Percentiles rank a stretch among this genome's conserved stretches.
These are phyloP conservation scores for Elsinoe fawcettii DNA, from an alignment of 2,329 filamentous ascomycete genomes.

Conservation along the genomic window DNA sequence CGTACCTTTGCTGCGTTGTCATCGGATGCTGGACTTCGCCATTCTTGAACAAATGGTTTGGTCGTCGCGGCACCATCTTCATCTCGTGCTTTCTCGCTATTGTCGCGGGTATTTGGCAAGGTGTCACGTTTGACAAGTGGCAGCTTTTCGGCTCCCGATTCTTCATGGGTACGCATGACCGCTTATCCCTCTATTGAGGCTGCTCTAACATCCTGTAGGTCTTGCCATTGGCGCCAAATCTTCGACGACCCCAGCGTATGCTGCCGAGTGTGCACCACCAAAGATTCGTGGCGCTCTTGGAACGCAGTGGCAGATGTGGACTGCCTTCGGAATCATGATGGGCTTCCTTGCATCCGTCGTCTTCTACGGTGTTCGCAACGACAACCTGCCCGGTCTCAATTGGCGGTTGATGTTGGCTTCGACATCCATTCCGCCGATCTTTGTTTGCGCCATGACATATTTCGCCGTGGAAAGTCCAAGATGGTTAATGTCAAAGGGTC, in stretches of 20 bases:
- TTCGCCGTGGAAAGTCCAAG: conserved; percentile 38
- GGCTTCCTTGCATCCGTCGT: conserved; percentile 36
- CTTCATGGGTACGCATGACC: conserved; percentile 20
- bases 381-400: conserved; percentile 36
- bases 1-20: conserved; percentile 39
- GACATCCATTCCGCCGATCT: conserved; percentile 34
- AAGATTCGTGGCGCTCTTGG: conserved; percentile 37
- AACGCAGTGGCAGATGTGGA: conserved; percentile 42
- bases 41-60: conserved; percentile 51
- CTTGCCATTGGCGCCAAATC: conserved; percentile 38
- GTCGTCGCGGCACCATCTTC: conserved; percentile 59
- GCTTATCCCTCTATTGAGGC: conserved; percentile 9
- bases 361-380: conserved; percentile 40
- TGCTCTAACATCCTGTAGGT: conserved; percentile 16
- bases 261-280: conserved; percentile 33
- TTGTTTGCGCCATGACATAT: conserved; percentile 29
- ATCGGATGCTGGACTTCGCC: conserved; percentile 46
- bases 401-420: conserved; percentile 36
- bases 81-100: conserved; percentile 54
- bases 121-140: conserved; percentile 19
- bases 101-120: conserved; percentile 33
- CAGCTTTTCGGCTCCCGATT: conserved; percentile 19
- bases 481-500: conserved; percentile 31
- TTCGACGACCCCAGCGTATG: conserved; percentile 38
- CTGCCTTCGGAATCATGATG: conserved; percentile 40